Base-by-base conservation (phyloP, 108 stramenopile genomes). In the Cyclotella kingstonii region DNA sequence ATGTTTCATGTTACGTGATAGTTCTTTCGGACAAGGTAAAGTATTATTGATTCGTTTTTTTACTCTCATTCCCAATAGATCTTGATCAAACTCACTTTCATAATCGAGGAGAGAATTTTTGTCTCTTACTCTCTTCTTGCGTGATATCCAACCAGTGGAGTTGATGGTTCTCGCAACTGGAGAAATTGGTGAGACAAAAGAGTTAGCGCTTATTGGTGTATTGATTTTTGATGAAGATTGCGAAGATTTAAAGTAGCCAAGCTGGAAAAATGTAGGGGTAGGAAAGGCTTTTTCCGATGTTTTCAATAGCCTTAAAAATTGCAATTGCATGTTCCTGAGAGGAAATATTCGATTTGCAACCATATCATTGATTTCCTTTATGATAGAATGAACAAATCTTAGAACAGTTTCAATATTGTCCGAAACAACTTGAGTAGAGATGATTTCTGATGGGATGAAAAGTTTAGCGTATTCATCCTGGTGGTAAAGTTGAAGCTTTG, bases 361-460 rank as follows among this genome's bases (percentile, higher is more conserved):
- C 31, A 46, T 18, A 23, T 60, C 60, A 2, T 60, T 31, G 14
- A 60, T 48, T 1, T 14, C 26, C 8, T 5, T 12, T 23, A 60
- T 22, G 21, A 60, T 8, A 21, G 60, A 33, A 12, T 22, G 2
- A 1, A 46, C 45, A 10, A 22, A 40, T 21, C 3, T 25, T 26
- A 27, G 39, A 17, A n/a, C 55, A 27, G 43, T 25, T 17, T 31
- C 39, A 21, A 5, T 26, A 59, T 44, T 27, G 23, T 43, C 12
- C 17, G 15, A 1, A 21, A 11, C 26, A 35, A 45, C 43, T 45
- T 46, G 7, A 63, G 2, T 29, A 21, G 8, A 12, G 8, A 63
- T 38, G 19, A 38, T 50, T 40, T 28, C 22, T 2, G 28, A 5
- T n/a, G 61, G 61, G 18, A 63, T n/a, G n/a, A 50, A 63, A 26